A percentile compares a stretch with the other conserved stretches of the same genome.
Evolutionary conservation across 1,284 basidiomycete genomes (phyloP).

Genomic region (Meira miltonrushii): DNA sequence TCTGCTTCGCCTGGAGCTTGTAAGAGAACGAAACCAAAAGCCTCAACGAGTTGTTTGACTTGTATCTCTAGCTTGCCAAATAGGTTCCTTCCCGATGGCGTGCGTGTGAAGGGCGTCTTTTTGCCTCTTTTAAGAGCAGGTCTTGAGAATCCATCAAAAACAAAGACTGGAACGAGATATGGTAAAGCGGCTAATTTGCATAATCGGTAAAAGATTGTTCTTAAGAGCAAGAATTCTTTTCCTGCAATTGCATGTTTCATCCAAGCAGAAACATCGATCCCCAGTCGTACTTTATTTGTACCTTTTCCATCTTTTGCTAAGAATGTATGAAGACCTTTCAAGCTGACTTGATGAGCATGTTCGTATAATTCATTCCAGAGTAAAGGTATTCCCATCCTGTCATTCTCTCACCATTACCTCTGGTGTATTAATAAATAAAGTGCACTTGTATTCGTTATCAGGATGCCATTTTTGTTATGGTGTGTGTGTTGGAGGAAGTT

Average conservation of each 20-base stretch:
- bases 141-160: conserved; percentile 84
- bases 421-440: not conserved
- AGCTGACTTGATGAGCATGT: too few relatives aligned
- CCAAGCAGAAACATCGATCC: conserved; percentile 54
- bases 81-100: not conserved
- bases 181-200: conserved; percentile 70
- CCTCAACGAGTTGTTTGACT: conserved; percentile 65
- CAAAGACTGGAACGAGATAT: conserved; percentile 77
- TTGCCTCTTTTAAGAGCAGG: conserved; percentile 72
- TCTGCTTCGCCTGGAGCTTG: conserved; percentile 92
- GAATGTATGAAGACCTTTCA: too few relatives aligned
- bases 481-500: too few relatives aligned
- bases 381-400: too few relatives aligned
- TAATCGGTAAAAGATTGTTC: conserved; percentile 57
- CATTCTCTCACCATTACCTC: not conserved
- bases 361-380: too few relatives aligned
- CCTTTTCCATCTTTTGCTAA: not conserved
- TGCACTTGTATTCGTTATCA: too few relatives aligned
- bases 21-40: conserved; percentile 67
- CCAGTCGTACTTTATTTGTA: conserved; percentile 16
- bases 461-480: too few relatives aligned
- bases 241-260: conserved; percentile 55
- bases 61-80: conserved; percentile 16
- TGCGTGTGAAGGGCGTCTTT: not conserved
- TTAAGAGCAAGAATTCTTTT: conserved; percentile 57